Conservation (phyloP, 805 yeast species). For the Wickerhamiella qilinensis region DNA sequence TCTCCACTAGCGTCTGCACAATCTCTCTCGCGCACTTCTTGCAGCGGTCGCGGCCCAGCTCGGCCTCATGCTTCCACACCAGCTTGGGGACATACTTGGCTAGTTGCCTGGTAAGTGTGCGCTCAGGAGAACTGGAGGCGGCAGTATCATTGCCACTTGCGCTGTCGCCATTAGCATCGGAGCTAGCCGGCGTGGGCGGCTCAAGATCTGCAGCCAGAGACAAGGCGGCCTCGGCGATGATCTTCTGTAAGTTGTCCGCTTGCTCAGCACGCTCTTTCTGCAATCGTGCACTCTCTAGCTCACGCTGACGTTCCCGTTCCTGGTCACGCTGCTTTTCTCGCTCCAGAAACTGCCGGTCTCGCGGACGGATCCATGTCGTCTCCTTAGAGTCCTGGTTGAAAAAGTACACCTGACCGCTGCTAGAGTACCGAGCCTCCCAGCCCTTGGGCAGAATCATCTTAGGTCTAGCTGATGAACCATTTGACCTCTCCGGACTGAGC, state of each 20-base stretch:
- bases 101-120: slow-evolving; percentile 23
- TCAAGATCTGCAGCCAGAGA: not conserved
- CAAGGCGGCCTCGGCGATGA: slow-evolving; percentile 12
- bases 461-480: too few relatives aligned
- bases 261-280: slow-evolving; percentile 20
- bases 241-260: slow-evolving; percentile 23
- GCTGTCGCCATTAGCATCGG: slow-evolving; percentile 8
- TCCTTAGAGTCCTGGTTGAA: slow-evolving; percentile 32
- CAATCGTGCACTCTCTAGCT: slow-evolving; percentile 11
- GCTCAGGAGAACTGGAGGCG: slow-evolving; percentile 6
- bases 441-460: slow-evolving; percentile 35
- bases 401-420: slow-evolving; percentile 33
- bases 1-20: slow-evolving; percentile 45
- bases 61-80: slow-evolving; percentile 46
- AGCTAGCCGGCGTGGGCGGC: slow-evolving; percentile 5
- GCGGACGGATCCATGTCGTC: slow-evolving; percentile 50
- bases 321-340: slow-evolving; percentile 5
- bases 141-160: slow-evolving; percentile 14
- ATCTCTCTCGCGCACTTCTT: slow-evolving; percentile 72
- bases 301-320: slow-evolving; percentile 11
- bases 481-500: not conserved
- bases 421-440: slow-evolving; percentile 46
- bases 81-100: slow-evolving; percentile 71
- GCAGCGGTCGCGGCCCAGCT: slow-evolving; percentile 54
- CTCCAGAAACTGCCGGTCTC: slow-evolving; percentile 16